Conservation (phyloP, 2,329 filamentous ascomycete genomes). For the Neophaeococcomyces aloes region DNA sequence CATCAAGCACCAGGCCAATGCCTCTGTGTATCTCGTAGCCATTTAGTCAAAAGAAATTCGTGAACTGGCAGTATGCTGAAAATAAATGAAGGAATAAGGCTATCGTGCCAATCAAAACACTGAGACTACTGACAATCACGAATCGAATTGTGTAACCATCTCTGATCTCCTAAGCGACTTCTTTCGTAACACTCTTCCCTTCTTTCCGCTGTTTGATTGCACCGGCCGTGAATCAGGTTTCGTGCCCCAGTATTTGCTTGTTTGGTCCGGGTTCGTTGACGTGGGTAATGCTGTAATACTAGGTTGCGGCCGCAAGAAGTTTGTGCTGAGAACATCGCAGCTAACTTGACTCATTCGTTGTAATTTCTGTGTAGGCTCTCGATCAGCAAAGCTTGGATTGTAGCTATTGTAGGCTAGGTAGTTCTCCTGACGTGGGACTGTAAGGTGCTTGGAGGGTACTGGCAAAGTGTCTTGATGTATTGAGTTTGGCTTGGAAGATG, state of each 20-base stretch:
- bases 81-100: background rate
- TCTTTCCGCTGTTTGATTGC: conserved; percentile 1
- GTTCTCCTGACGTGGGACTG: background rate
- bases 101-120: no score
- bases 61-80: conserved; percentile 3
- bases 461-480: background rate
- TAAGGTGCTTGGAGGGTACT: background rate
- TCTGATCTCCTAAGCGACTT: conserved; percentile 3
- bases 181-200: conserved; percentile 5
- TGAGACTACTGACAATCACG: no score
- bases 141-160: conserved; percentile 5
- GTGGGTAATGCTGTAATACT: conserved; percentile 3
- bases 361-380: background rate
- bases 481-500: background rate
- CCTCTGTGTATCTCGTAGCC: background rate
- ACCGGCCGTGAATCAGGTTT: conserved; percentile 1
- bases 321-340: background rate
- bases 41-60: background rate
- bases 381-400: conserved; percentile 1
- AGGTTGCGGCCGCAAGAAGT: background rate
- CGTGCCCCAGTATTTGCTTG: conserved; percentile 2
- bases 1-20: conserved; percentile 1
- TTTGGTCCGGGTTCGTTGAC: background rate
- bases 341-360: background rate
- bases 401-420: background rate